phyloP scores from a whole-genome alignment of 169 alveolate genomes.

The Plasmodium inui region DNA sequence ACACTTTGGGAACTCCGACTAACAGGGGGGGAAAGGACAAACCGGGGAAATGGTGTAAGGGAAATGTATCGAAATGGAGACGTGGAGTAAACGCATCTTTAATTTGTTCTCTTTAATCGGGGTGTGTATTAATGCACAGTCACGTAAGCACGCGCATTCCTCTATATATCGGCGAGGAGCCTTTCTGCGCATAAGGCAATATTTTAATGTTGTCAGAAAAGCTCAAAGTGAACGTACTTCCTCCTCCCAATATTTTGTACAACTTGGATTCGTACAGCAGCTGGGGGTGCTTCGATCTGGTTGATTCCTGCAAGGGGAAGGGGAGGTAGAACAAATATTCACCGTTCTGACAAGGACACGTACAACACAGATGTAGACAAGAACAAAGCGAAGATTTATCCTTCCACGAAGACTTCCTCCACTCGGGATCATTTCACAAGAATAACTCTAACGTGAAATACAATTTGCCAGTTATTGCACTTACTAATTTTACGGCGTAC shows the following conservation, averaged over 20 bases:
- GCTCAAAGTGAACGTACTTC: conserved; percentile 83
- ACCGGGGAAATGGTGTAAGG: not conserved
- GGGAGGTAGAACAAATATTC: conserved; percentile 80
- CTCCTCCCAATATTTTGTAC: conserved; percentile 95
- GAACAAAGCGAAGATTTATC: not conserved
- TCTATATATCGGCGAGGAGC: not conserved
- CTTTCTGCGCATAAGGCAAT: not conserved
- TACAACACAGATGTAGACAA: not conserved
- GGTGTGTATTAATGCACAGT: not conserved
- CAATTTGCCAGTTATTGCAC: not conserved
- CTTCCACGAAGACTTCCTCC: not conserved
- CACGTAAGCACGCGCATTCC: not conserved
- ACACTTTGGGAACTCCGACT: conserved; percentile 96
- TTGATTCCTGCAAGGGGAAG: conserved; percentile 92
- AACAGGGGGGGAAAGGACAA: not conserved
- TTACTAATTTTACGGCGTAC: conserved; percentile 95
- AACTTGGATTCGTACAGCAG: conserved; percentile 97
- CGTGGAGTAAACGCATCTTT: not conserved
- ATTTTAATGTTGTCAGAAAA: not conserved
- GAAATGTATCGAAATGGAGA: not conserved
- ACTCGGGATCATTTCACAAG: not conserved
- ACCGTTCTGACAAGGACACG: too few species aligned
- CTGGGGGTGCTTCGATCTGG: conserved; percentile 96
- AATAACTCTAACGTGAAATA: not conserved
- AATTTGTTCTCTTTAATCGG: not conserved